Base-by-base conservation (phyloP, 2,329 filamentous ascomycete species). In the Pseudophaeomoniella oleicola region DNA sequence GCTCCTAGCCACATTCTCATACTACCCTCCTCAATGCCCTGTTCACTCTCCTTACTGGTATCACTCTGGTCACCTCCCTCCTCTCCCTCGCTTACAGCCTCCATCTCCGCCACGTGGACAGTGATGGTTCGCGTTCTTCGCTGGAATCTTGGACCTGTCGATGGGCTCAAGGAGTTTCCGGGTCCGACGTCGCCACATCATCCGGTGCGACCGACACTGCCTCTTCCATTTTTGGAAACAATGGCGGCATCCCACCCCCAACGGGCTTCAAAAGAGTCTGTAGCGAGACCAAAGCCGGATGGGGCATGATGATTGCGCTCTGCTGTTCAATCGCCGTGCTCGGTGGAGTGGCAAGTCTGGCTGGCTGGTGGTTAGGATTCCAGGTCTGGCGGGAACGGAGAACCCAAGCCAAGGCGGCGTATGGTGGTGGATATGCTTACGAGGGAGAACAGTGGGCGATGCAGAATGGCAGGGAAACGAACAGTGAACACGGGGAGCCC, bases 321-420 rank as follows among this genome's bases (percentile, higher is more conserved):
- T 42, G 60, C 19, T 55, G 53, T 3, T 34, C 60, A 29, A 52
- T 59, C 38, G 45, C 55, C 18, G 32, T 52, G 12, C 50, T 59
- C 49, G 52, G 53, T 5, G 33, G 51, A 27, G 48, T 47, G 12
- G 53, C 53, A 30, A 48, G 3, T 40, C 46, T 9, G 57, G 56
- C 1, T 47, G 47, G 35, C 53, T 49, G 50, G 41, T 55, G 38
- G 55, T 56, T 32, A 40, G 45, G 18, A 48, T 41, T 39, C 53
- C 57, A 17, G 38, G 42, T 11, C 49, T 43, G 39, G 49, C 49
- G 32, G 47, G 56, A 12, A 30, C 30, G 9, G 45, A 34, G 16
- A 18, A 18, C 9, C 4, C 9, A 10, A 13, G 16, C 4, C 16
- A 34, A 18, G 32, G 6, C n/a, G 22, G 22, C 9, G 9, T 9